phyloP scores from a whole-genome alignment of 2,329 filamentous ascomycete genomes.

The Colletotrichum sp. region DNA sequence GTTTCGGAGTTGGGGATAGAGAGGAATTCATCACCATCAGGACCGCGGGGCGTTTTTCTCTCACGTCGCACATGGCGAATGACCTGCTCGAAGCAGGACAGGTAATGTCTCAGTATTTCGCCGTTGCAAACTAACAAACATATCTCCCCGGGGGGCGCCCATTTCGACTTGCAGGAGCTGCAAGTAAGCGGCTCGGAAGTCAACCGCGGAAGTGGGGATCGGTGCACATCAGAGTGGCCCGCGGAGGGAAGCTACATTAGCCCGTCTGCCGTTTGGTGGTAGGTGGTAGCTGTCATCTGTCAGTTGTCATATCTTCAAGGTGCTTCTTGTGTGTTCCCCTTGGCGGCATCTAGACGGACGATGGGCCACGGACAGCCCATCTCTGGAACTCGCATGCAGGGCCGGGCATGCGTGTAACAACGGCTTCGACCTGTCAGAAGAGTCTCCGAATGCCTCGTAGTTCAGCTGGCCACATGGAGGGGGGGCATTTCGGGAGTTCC shows the following conservation, averaged over 20 bases:
- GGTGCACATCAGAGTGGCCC: background rate
- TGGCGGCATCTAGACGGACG: constrained; percentile 4
- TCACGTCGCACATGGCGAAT: background rate
- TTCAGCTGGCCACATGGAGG: constrained; percentile 8
- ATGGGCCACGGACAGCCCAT: background rate
- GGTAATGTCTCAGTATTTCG: background rate
- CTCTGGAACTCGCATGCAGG: constrained; percentile 1
- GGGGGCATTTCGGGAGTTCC: background rate
- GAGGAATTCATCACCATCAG: background rate
- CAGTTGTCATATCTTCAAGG: constrained; percentile 20
- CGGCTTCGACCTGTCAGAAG: constrained; percentile 2
- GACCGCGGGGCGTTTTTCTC: background rate
- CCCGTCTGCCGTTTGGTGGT: constrained; percentile 8
- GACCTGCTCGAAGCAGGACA: background rate
- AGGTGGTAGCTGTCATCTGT: constrained; percentile 20
- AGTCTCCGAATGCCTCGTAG: background rate
- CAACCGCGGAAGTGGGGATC: constrained; percentile 2
- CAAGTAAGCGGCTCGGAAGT: constrained; percentile 16
- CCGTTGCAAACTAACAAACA: constrained; percentile 10
- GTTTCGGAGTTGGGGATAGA: background rate
- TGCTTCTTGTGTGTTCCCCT: background rate
- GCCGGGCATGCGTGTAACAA: constrained; percentile 1
- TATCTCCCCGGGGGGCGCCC: background rate
- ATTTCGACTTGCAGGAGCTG: constrained; percentile 1
- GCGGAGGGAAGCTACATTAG: constrained; percentile 8